A percentile compares a stretch with the other conserved stretches of the same genome.
These are phyloP conservation scores for Neurospora discreta DNA, from an alignment of 495 filamentous ascomycete genomes.

Conservation along the genomic window DNA sequence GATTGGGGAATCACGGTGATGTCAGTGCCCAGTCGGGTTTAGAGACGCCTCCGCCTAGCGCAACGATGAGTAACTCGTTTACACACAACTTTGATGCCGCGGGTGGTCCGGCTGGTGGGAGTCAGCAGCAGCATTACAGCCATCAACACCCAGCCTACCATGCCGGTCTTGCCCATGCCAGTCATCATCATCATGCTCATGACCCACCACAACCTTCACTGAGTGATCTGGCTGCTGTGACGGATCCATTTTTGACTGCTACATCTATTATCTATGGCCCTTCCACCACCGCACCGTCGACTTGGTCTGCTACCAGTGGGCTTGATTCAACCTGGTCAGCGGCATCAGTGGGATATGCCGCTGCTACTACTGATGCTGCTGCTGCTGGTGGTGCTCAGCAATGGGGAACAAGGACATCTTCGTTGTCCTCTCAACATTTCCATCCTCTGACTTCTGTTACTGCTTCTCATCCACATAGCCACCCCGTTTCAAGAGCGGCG, in stretches of 20 bases:
- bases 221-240: slow-evolving; percentile 6
- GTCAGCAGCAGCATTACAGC: background rate
- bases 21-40: slow-evolving; percentile 11
- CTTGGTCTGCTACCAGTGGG: background rate
- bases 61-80: slow-evolving; percentile 17
- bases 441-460: background rate
- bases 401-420: background rate
- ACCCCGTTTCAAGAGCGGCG: background rate
- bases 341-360: background rate
- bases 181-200: background rate
- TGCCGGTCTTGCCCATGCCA: background rate
- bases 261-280: background rate
- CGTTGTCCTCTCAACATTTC: background rate
- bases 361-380: background rate
- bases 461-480: background rate
- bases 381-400: background rate
- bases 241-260: slow-evolving; percentile 14
- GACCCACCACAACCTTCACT: background rate
- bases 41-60: slow-evolving; percentile 21
- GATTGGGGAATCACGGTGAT: background rate
- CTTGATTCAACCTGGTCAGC: background rate
- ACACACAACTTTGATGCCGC: slow-evolving; percentile 11
- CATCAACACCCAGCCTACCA: background rate
- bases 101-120: background rate
- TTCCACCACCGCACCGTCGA: background rate